Base-by-base conservation (phyloP, 345 rosid species). In the Mangifera indica region DNA sequence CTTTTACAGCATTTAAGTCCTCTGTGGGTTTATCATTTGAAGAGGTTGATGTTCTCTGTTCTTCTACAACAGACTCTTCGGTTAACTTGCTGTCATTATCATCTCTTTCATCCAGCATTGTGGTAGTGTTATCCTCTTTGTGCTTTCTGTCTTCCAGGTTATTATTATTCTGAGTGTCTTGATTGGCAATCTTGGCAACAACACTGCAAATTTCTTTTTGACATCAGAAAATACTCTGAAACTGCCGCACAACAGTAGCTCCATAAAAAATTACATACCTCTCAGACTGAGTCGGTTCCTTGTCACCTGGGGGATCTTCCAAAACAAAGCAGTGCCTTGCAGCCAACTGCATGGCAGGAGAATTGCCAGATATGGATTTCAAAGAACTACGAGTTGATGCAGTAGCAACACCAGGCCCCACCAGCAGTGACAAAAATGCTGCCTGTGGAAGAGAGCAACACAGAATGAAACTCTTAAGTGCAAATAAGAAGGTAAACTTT, bases 321-420 rank as follows among this genome's bases (percentile, higher is more conserved):
- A 95, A 85, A 72, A 91, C 70, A 84, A 87, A 91, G 84, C 97
- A 95, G 75, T 95, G 96, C 79, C 84, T 87, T 76, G 91, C 75
- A 67, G 96, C 97, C 80, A 95, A 88, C 80, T 81, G 85, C 81
- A 87, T 11, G 45, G 90, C 89, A 55, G 89, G 80, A 65, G 93
- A 83, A 71, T 76, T 85, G 66, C 84, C 66, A 63, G 82, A 76
- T 52, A 85, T 60, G 5, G 91, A 86, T 83, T 92, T 95, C 71
- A 91, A 75, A 70, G 98, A 87, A 77, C 77, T 72, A 60, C 79
- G 81, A 29, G 95, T 86, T 37, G 93, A 87, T 74, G 94, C 98
- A 74, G 89, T 81, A 66, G 92, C 92, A 74, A 85, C 75, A 63
- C 87, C 89, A 69, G 89, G 81, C 67, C 85, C 92, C 55, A 78